These are phyloP conservation scores for Fennellomyces sp. DNA, from an alignment of 371 early-diverging fungal genomes.

Conservation along the genomic window DNA sequence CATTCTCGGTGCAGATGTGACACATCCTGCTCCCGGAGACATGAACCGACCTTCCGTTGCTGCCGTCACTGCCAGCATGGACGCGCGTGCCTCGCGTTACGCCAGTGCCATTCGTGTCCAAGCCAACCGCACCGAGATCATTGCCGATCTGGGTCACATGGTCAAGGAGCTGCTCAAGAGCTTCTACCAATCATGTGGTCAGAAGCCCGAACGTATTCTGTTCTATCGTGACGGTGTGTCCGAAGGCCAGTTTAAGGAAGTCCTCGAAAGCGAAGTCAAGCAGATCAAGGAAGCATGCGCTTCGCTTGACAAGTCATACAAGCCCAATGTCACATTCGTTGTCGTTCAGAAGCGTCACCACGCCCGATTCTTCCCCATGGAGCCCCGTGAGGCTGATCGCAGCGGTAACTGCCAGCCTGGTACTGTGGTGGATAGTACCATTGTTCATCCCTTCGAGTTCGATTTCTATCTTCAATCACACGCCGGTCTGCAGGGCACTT, in stretches of 20 bases:
- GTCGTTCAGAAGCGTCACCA: conserved; percentile 96
- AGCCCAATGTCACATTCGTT: conserved; percentile 87
- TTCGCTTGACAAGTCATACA: conserved; percentile 64
- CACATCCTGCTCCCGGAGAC: conserved; percentile 80
- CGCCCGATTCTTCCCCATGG: conserved; percentile 84
- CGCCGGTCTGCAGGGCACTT: conserved; percentile 87
- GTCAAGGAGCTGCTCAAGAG: conserved; percentile 81
- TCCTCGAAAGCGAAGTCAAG: conserved; percentile 81
- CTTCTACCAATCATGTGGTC: conserved; percentile 73
- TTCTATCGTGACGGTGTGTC: conserved; percentile 96
- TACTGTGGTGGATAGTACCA: conserved; percentile 81
- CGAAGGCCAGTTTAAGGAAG: conserved; percentile 88
- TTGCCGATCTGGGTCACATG: conserved; percentile 84
- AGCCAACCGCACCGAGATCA: conserved; percentile 85
- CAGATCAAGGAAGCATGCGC: conserved; percentile 83
- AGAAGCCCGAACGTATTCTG: conserved; percentile 86
- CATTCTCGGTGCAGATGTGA: conserved; percentile 94
- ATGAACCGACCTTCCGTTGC: conserved; percentile 70
- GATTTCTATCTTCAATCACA: conserved; percentile 92
- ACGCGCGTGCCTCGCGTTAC: conserved; percentile 84
- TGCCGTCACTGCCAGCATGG: conserved; percentile 86
- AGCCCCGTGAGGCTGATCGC: conserved; percentile 43
- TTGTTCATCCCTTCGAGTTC: conserved; percentile 78
- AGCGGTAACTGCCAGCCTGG: conserved; percentile 67
- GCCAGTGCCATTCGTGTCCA: conserved; percentile 86